Conservation (phyloP, 164 flowering plant genomes). For the Sextonia rubra region DNA sequence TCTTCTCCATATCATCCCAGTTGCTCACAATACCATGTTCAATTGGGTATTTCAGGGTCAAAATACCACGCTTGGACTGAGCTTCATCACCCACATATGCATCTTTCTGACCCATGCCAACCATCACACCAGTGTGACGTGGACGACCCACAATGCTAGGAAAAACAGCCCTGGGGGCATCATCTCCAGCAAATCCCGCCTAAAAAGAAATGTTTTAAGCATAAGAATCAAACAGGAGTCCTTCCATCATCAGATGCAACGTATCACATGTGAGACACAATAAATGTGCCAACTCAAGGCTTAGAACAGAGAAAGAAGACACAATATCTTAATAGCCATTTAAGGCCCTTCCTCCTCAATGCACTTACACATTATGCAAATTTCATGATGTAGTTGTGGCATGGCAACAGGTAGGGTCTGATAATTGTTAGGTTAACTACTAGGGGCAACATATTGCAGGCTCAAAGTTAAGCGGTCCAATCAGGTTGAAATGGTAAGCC, state of each 20-base stretch:
- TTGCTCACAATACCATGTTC: slow-evolving; percentile 81
- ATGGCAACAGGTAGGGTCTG: too few species aligned
- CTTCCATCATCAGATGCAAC: too few species aligned
- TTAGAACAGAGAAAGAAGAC: background rate
- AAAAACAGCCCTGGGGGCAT: slow-evolving; percentile 81
- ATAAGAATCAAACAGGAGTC: background rate
- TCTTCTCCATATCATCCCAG: slow-evolving; percentile 90
- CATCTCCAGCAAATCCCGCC: slow-evolving; percentile 92
- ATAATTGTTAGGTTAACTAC: too few species aligned
- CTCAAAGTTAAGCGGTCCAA: too few species aligned
- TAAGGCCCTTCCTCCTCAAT: too few species aligned
- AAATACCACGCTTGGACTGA: slow-evolving; percentile 78
- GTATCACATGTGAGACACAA: background rate
- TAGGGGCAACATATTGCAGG: too few species aligned
- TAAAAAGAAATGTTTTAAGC: slow-evolving; percentile 10
- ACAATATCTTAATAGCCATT: background rate
- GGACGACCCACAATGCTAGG: slow-evolving; percentile 81
- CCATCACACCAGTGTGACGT: slow-evolving; percentile 85
- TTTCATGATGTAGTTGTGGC: too few species aligned
- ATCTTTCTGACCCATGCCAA: slow-evolving; percentile 85
- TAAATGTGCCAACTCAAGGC: too few species aligned
- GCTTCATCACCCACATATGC: slow-evolving; percentile 82
- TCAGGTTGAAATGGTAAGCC: too few species aligned
- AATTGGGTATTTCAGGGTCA: slow-evolving; percentile 68
- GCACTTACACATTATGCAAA: too few species aligned